Percentiles rank a stretch among this genome's conserved stretches.
Conservation (phyloP, 2,329 filamentous ascomycete species). For the Cryphonectria radicalis region DNA sequence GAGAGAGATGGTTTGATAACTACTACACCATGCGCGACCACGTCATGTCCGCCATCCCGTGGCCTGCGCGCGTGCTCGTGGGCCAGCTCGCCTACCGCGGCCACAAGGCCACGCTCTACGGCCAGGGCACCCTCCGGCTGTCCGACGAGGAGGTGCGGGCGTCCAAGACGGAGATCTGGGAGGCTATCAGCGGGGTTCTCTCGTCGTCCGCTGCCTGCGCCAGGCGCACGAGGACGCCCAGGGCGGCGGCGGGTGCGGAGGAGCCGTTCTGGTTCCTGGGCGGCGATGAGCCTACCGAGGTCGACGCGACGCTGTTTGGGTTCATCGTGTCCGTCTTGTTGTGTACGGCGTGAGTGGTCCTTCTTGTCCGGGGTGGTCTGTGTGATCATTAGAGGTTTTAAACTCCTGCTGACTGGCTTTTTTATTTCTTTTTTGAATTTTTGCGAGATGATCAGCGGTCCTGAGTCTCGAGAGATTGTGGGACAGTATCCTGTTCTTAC, state of each 20-base stretch:
- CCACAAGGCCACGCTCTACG: slow-evolving; percentile 50
- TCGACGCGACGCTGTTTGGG: slow-evolving; percentile 60
- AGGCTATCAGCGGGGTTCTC: slow-evolving; percentile 51
- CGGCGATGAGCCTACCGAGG: slow-evolving; percentile 57
- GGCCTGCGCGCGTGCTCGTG: slow-evolving; percentile 54
- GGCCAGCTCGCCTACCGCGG: slow-evolving; percentile 54
- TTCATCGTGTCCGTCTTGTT: slow-evolving; percentile 59
- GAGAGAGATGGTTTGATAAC: slow-evolving; percentile 63
- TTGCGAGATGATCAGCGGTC: slow-evolving; percentile 42
- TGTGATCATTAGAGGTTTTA: too few relatives aligned
- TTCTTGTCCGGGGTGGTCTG: background rate
- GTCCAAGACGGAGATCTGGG: slow-evolving; percentile 58
- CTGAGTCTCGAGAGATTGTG: slow-evolving; percentile 50
- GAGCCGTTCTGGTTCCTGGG: slow-evolving; percentile 63
- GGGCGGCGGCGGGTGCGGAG: slow-evolving; percentile 29
- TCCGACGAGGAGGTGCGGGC: slow-evolving; percentile 51
- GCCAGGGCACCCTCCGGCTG: slow-evolving; percentile 60
- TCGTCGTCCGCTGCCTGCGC: slow-evolving; percentile 20
- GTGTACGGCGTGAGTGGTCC: slow-evolving; percentile 54
- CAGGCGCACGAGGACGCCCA: slow-evolving; percentile 33
- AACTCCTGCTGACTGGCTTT: too few relatives aligned
- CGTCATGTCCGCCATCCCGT: slow-evolving; percentile 53
- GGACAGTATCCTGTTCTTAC: slow-evolving; percentile 51
- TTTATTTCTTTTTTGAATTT: too few relatives aligned
- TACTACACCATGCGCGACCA: slow-evolving; percentile 62